Percentiles rank a stretch among this genome's conserved stretches.
These are phyloP conservation scores for Penicillium pancosmium DNA, from an alignment of 495 filamentous ascomycete species.

Conservation along the genomic window DNA sequence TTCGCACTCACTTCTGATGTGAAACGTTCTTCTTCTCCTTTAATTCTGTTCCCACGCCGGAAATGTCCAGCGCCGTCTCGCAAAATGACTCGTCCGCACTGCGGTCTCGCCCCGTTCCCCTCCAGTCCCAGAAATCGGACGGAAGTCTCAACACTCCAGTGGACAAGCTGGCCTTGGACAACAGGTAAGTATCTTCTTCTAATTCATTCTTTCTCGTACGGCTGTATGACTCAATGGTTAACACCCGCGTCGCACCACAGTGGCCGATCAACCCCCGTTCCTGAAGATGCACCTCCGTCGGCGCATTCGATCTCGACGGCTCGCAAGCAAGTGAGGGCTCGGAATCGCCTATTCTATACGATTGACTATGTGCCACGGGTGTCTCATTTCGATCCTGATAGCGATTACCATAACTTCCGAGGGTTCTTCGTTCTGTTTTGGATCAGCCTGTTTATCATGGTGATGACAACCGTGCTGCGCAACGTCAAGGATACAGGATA, in stretches of 20 bases:
- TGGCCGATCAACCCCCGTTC: constrained; percentile 85
- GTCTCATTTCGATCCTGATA: constrained; percentile 92
- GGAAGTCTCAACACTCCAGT: constrained; percentile 23
- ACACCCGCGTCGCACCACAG: constrained; percentile 44
- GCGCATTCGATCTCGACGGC: constrained; percentile 81
- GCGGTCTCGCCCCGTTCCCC: constrained; percentile 38
- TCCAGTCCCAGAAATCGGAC: constrained; percentile 31
- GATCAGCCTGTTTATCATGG: constrained; percentile 96
- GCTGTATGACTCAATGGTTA: constrained; percentile 5
- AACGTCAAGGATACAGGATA: constrained; percentile 94
- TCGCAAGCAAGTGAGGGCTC: constrained; percentile 81
- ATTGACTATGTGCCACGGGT: constrained; percentile 91
- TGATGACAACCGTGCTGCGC: constrained; percentile 84
- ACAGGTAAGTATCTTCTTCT: constrained; percentile 29
- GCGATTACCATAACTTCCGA: constrained; percentile 91
- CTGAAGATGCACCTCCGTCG: constrained; percentile 89
- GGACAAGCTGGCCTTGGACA: constrained; percentile 31
- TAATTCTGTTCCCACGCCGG: constrained; percentile 18
- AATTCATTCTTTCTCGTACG: too few relatives aligned
- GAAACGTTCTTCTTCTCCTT: constrained; percentile 12
- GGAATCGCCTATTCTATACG: constrained; percentile 89
- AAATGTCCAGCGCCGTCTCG: constrained; percentile 42
- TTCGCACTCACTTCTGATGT: constrained; percentile 25
- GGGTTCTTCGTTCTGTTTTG: constrained; percentile 98
- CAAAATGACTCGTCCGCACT: constrained; percentile 31